Evolutionary conservation across 768 basidiomycete genomes (phyloP), one percentile per base, ranked within the genome.

Genomic region (Kwoniella botswanensis): DNA sequence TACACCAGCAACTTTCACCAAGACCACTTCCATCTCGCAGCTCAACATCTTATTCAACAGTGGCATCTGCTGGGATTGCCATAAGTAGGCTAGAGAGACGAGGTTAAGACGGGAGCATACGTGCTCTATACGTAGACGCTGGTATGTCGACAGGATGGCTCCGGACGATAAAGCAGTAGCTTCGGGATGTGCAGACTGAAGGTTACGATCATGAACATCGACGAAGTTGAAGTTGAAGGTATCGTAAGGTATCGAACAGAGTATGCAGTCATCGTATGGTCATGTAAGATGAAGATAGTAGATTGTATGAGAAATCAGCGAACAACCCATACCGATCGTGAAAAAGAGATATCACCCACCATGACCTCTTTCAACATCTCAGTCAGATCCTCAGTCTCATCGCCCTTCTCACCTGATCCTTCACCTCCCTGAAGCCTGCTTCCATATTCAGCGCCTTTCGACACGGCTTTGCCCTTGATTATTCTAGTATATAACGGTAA

Each of bases 1-100:
- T 15, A 96, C 93, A 2, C 97, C 97, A 13, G 97, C 96, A 1
- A 98, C 91, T 82, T 99, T 99, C 82, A 98, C 95, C 7, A 99
- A 82, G 57, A 98, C 86, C 3, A 92, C 90, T 56, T 91, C 87
- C 86, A 98, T 86, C 5, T 72, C 79, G 17, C 91, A 90, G 0
- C 89, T 88, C 67, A 95, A 88, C 94, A 98, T 98, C 80, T 93
- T 92, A 11, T 88, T 84, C 54, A 99, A 87, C 43, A 99, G 86
- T 67, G 92, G 89, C n/a, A 86, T 86, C 83, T 99, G 97, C 71
- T 93, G 87, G 77, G 94, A 86, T 84, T 98, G 94, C 97, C 97
- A 99, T 6, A 99, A 88, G 80, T 93, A 98, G 60, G 90, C 89
- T 57, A 99, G 86, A 4, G 93, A 88, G 0, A 90, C 92, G 10